phyloP scores from a whole-genome alignment of 305 asterid species.

The Salvia sclarea region DNA sequence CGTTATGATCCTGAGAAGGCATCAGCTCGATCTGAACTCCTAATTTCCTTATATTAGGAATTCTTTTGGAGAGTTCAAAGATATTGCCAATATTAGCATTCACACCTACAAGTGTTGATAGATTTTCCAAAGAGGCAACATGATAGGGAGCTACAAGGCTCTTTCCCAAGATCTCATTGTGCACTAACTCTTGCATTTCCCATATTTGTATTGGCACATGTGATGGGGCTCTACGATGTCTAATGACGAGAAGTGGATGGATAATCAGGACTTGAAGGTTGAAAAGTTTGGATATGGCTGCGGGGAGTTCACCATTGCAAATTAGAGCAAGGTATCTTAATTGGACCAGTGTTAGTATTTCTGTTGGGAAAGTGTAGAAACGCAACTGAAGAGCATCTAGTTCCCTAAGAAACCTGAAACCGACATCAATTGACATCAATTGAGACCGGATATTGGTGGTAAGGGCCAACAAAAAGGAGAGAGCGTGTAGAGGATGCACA shows the following conservation, averaged over 20 bases:
- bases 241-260: background rate
- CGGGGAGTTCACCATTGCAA: slow-evolving; percentile 12
- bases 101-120: no score
- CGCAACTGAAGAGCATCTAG: no score
- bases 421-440: background rate
- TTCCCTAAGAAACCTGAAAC: slow-evolving; percentile 11
- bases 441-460: background rate
- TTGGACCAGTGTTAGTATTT: background rate
- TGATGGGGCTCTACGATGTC: background rate
- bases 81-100: no score
- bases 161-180: slow-evolving; percentile 13
- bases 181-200: slow-evolving; percentile 23
- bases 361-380: background rate
- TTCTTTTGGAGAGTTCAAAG: no score
- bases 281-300: no score
- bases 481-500: background rate
- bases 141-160: background rate
- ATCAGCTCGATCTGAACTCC: no score
- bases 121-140: no score
- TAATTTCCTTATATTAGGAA: no score
- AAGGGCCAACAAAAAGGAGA: no score
- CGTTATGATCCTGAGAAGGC: no score
- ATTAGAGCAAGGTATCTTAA: slow-evolving; percentile 14
- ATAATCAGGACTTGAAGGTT: slow-evolving; percentile 12
- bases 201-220: slow-evolving; percentile 8